Conservation (phyloP, 2,329 filamentous ascomycete genomes). For the Aspergillus neotritici region DNA sequence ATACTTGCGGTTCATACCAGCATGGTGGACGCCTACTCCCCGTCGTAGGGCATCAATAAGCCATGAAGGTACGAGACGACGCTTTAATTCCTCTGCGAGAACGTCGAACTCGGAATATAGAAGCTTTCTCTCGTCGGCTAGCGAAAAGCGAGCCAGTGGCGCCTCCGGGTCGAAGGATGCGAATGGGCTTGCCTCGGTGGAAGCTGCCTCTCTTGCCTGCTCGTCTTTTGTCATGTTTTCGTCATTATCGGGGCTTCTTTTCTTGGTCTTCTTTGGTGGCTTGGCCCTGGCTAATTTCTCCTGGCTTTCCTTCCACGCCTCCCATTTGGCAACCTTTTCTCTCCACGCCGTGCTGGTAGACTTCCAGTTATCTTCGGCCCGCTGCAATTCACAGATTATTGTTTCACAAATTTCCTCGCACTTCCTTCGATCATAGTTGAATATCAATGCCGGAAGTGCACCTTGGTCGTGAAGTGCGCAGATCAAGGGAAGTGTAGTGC, state of each 20-base stretch:
- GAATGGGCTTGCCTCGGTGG: slow-evolving; percentile 52
- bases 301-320: slow-evolving; percentile 33
- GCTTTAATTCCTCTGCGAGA: slow-evolving; percentile 49
- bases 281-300: slow-evolving; percentile 44
- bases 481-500: slow-evolving; percentile 47
- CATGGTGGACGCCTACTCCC: slow-evolving; percentile 71
- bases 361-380: slow-evolving; percentile 46
- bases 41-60: slow-evolving; percentile 58
- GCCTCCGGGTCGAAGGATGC: slow-evolving; percentile 63
- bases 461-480: slow-evolving; percentile 52
- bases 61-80: slow-evolving; percentile 40
- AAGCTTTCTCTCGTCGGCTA: slow-evolving; percentile 59
- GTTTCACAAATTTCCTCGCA: slow-evolving; percentile 57
- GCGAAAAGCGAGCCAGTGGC: slow-evolving; percentile 45
- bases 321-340: slow-evolving; percentile 52
- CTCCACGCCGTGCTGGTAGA: slow-evolving; percentile 52
- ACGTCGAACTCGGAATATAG: slow-evolving; percentile 54
- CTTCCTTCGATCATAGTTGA: slow-evolving; percentile 64
- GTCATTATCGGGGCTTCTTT: slow-evolving; percentile 21
- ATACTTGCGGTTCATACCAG: slow-evolving; percentile 73
- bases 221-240: slow-evolving; percentile 50
- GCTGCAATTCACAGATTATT: slow-evolving; percentile 50
- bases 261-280: slow-evolving; percentile 31
- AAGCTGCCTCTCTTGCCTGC: slow-evolving; percentile 51
- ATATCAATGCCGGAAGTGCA: slow-evolving; percentile 67